Base-by-base conservation (phyloP, 805 yeast species). In the Zygoascus tannicola region DNA sequence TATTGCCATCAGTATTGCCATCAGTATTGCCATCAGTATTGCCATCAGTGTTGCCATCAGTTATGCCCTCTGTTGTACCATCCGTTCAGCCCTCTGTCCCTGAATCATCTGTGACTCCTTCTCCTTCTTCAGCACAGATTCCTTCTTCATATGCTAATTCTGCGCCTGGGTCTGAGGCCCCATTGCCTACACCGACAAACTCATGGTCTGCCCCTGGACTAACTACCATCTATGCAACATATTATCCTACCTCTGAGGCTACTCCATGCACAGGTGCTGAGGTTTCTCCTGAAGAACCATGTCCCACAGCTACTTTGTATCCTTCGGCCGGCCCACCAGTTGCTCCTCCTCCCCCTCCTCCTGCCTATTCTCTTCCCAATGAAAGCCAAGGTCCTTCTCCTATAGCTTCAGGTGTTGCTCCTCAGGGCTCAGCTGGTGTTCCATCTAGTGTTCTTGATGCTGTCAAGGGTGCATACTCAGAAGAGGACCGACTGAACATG, bases 401-500 rank as follows among this genome's bases (percentile, higher is more conserved):
- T 26, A 7, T 8, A 12, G 7, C 30, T 26, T 26, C 30, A 7
- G 30, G 10, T 26, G 10, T n/a, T n/a, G n/a, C n/a, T n/a, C n/a
- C n/a, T n/a, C n/a, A n/a, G n/a, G n/a, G n/a, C n/a, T n/a, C n/a
- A n/a, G n/a, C n/a, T n/a, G n/a, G n/a, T 37, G 40, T 21, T 22
- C 32, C 33, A 22, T 26, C 30, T 26, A 21, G 15, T 22, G 21
- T 37, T 4, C 20, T 37, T 10, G 30, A 10, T 3, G 32, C 40
- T 3, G 40, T 37, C 18, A 3, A n/a, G 3, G 32, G 23, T 4
- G 40, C 40, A 3, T 37, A 37, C 21, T 38, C 41, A 23, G 45
- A 37, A 12, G 28, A 32, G 3, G 51, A 50, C 20, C 22, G 45
- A 22, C 33, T 50, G 7, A 44, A 36, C 5, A 32, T 43, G 4